Evolutionary conservation across 345 rosid species (phyloP).

Genomic region (Moricandia arvensis): DNA sequence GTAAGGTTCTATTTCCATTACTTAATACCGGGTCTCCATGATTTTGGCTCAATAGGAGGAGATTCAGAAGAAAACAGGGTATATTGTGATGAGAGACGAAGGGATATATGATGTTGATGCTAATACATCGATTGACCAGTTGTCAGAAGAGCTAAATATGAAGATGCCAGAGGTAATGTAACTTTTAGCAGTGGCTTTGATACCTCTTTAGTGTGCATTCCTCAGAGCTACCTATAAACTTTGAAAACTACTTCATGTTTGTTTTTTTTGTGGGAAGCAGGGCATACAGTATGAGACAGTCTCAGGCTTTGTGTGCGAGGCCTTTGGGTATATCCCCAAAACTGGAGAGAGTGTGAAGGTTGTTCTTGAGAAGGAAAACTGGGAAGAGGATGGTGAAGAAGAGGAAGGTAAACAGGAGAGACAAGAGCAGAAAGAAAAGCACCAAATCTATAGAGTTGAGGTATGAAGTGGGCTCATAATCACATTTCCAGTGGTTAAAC

Average conservation of each 20-base stretch:
- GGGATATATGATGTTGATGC: conserved; percentile 91
- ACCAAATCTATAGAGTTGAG: conserved; percentile 74
- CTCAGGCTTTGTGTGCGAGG: conserved; percentile 85
- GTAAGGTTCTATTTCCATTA: not conserved
- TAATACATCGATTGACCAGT: conserved; percentile 86
- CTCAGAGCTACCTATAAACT: not conserved
- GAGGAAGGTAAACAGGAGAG: conserved; percentile 55
- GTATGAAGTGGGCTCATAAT: conserved; percentile 33
- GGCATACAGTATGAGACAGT: conserved; percentile 93
- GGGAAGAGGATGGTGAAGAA: conserved; percentile 58
- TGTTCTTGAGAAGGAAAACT: conserved; percentile 62
- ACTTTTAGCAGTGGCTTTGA: not conserved
- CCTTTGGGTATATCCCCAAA: conserved; percentile 90
- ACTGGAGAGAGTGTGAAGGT: conserved; percentile 79
- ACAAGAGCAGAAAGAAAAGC: conserved; percentile 56
- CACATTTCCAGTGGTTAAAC: not conserved
- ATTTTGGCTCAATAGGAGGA: conserved; percentile 60
- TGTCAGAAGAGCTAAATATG: conserved; percentile 77
- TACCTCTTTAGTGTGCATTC: not conserved
- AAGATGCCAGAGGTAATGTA: conserved; percentile 80
- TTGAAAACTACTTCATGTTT: not conserved
- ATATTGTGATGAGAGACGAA: conserved; percentile 86
- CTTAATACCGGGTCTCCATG: not conserved
- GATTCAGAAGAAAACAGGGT: conserved; percentile 94
- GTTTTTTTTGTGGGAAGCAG: conserved; percentile 37